Evolutionary conservation across 2,329 filamentous ascomycete genomes (phyloP).

Genomic region (Ophiosphaerella narmari): DNA sequence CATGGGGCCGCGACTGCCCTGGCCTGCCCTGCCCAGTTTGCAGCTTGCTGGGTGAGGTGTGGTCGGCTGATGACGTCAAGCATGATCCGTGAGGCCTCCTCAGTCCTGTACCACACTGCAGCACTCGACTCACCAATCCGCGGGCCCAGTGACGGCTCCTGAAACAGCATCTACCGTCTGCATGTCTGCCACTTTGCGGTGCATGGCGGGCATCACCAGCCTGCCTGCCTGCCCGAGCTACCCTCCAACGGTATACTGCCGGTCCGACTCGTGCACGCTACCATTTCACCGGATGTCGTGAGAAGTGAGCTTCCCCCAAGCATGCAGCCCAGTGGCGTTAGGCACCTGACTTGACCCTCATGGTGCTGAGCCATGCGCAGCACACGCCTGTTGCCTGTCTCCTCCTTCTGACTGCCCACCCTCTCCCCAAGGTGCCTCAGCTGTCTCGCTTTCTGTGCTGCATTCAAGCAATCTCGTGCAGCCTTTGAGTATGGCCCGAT

Average conservation of each 20-base stretch:
- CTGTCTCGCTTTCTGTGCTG: neutral
- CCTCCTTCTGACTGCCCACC: conserved; percentile 8
- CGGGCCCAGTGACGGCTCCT: too few species aligned
- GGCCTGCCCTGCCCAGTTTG: conserved; percentile 1
- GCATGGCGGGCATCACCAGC: conserved; percentile 1
- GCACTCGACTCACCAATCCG: neutral
- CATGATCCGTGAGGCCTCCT: neutral
- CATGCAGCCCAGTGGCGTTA: conserved; percentile 12
- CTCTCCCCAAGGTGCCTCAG: neutral
- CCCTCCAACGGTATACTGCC: neutral
- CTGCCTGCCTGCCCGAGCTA: conserved; percentile 8
- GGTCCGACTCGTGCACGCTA: conserved; percentile 5
- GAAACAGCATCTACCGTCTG: neutral
- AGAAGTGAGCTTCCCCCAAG: conserved; percentile 3
- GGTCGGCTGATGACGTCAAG: conserved; percentile 4
- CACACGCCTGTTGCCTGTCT: conserved; percentile 5
- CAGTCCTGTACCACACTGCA: neutral
- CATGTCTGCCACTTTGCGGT: conserved; percentile 3
- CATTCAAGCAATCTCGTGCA: neutral
- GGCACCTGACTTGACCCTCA: conserved; percentile 18
- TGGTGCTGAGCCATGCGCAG: conserved; percentile 6
- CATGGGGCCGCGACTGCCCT: neutral
- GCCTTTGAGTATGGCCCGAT: too few species aligned
- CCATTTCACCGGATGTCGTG: neutral
- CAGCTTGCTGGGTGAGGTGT: neutral